Conservation (phyloP, 225 moss, liverwort and hornwort genomes). For the Neckera pumila region DNA sequence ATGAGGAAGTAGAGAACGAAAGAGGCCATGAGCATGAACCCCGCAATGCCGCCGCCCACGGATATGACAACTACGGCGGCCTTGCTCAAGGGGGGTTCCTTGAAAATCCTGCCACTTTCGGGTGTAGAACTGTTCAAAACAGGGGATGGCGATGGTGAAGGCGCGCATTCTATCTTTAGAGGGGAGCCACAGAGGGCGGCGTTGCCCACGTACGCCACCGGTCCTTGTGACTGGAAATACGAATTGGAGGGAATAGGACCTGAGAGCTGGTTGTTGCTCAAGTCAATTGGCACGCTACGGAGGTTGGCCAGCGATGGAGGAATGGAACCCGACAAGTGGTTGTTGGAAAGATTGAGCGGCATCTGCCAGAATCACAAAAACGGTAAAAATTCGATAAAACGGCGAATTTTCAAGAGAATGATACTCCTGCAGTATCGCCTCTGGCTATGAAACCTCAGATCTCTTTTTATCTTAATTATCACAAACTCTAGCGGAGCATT, state of each 20-base stretch:
- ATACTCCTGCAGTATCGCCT: not conserved
- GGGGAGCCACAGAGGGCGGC: constrained; percentile 23
- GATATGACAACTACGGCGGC: constrained; percentile 11
- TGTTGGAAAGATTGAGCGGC: constrained; percentile 34
- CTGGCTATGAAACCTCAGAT: not conserved
- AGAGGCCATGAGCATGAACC: constrained; percentile 7
- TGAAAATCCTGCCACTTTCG: not conserved
- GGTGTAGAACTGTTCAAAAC: not conserved
- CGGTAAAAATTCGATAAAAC: not conserved
- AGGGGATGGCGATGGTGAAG: constrained; percentile 2
- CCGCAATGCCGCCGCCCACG: not conserved
- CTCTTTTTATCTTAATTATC: not conserved
- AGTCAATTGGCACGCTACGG: constrained; percentile 2
- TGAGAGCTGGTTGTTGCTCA: constrained; percentile 26
- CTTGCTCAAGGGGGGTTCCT: not conserved
- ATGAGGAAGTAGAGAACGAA: constrained; percentile 7
- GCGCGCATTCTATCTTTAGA: not conserved
- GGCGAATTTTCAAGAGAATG: not conserved
- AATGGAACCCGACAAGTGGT: constrained; percentile 15
- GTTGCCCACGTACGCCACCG: constrained; percentile 25
- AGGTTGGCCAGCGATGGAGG: constrained; percentile 28
- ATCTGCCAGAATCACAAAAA: not conserved
- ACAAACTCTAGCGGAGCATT: not conserved
- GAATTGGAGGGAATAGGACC: constrained; percentile 22
- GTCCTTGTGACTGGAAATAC: constrained; percentile 31